Conservation (phyloP, 345 rosid species). For the Rhizophora mangle region DNA sequence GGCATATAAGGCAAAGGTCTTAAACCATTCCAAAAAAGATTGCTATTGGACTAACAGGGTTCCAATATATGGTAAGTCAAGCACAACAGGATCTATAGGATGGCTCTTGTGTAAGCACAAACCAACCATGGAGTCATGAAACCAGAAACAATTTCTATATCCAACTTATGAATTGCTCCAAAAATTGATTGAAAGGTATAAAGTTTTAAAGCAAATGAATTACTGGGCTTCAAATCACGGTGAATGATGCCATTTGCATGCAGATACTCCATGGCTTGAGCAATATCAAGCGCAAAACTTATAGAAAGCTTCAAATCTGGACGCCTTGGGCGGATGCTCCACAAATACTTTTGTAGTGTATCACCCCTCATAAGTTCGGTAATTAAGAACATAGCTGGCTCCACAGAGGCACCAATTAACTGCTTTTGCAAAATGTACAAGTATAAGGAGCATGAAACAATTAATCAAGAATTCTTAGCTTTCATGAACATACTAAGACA, state of each 20-base stretch:
- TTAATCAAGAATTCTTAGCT: background rate
- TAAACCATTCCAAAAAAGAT: background rate
- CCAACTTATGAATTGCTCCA: background rate
- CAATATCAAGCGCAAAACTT: conserved; percentile 52
- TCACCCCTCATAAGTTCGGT: conserved; percentile 55
- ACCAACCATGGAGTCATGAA: too few relatives aligned
- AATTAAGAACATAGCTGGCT: conserved; percentile 53
- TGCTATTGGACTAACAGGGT: background rate
- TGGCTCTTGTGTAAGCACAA: too few relatives aligned
- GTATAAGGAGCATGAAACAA: conserved; percentile 2
- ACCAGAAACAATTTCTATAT: too few relatives aligned
- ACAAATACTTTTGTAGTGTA: conserved; percentile 44
- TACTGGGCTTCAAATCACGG: conserved; percentile 74
- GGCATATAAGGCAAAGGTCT: background rate
- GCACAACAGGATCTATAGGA: background rate
- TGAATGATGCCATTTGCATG: conserved; percentile 70
- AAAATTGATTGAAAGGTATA: background rate
- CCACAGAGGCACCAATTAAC: conserved; percentile 56
- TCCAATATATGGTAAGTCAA: background rate
- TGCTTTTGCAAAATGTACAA: conserved; percentile 20
- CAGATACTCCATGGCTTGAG: conserved; percentile 64
- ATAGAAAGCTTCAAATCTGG: conserved; percentile 37
- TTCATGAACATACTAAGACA: background rate
- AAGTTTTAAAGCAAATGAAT: conserved; percentile 3
- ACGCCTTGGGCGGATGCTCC: conserved; percentile 39